Evolutionary conservation across 768 basidiomycete genomes (phyloP).

Genomic region (Psilocybe cubensis): DNA sequence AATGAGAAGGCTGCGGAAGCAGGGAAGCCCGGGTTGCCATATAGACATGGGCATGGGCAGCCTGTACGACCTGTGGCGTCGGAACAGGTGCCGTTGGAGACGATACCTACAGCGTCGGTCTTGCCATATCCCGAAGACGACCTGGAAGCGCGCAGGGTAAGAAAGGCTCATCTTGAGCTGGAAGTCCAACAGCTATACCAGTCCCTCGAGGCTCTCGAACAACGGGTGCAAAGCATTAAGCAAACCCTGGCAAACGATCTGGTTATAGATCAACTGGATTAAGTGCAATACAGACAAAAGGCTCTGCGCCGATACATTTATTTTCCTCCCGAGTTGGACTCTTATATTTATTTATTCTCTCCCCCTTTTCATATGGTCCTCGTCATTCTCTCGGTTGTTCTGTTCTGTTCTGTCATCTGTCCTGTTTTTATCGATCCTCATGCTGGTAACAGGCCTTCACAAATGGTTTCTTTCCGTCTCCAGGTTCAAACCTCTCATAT

Average conservation of each 20-base stretch:
- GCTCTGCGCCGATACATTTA: not conserved
- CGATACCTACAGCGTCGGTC: not conserved
- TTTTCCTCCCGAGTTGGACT: no score
- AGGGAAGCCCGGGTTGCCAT: not conserved
- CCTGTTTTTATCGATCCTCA: not conserved
- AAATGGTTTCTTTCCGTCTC: no score
- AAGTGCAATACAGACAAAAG: not conserved
- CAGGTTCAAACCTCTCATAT: no score
- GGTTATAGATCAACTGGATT: slow-evolving; percentile 26
- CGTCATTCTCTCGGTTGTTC: not conserved
- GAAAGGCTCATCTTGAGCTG: slow-evolving; percentile 27
- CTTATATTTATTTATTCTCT: no score
- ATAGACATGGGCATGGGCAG: not conserved
- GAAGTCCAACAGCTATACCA: slow-evolving; percentile 52
- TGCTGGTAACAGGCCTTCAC: not conserved
- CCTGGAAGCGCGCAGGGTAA: not conserved
- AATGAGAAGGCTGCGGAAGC: slow-evolving; percentile 41
- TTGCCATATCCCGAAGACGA: not conserved
- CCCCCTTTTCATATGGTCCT: not conserved
- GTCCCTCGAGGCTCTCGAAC: slow-evolving; percentile 62
- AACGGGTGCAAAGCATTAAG: slow-evolving; percentile 52
- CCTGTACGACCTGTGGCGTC: no score
- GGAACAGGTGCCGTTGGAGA: slow-evolving; percentile 1
- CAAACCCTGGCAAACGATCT: slow-evolving; percentile 32
- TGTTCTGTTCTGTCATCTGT: not conserved